A percentile compares a stretch with the other conserved stretches of the same genome.
Conservation (phyloP, 768 basidiomycete genomes). For the Exidia glandulosa region DNA sequence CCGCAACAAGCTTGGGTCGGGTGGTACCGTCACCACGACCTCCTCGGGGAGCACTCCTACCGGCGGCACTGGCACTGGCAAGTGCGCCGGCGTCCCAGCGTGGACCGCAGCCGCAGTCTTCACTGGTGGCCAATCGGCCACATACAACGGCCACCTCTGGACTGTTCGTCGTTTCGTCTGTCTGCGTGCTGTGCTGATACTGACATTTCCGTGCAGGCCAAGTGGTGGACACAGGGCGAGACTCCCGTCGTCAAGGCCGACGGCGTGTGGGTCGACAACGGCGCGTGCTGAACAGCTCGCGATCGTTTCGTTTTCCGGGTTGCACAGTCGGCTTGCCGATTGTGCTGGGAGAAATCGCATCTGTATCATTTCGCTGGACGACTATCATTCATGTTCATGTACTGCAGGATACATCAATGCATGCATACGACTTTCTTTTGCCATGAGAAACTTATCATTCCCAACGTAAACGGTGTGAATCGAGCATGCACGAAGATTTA, state of each 20-base stretch:
- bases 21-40: slow-evolving; percentile 4
- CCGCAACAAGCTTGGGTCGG: slow-evolving; percentile 38
- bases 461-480: too few relatives aligned
- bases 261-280: background rate
- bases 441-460: too few relatives aligned
- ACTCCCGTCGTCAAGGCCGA: slow-evolving; percentile 27
- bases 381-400: too few relatives aligned
- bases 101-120: slow-evolving; percentile 38
- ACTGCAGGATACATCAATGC: too few relatives aligned
- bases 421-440: too few relatives aligned
- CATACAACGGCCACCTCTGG: slow-evolving; percentile 19
- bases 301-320: background rate
- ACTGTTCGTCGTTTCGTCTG: background rate
- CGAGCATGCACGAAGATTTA: too few relatives aligned
- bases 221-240: slow-evolving; percentile 55
- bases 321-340: too few relatives aligned
- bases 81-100: slow-evolving; percentile 30
- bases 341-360: too few relatives aligned
- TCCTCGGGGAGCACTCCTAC: slow-evolving; percentile 16
- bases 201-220: slow-evolving; percentile 42
- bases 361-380: too few relatives aligned
- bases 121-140: slow-evolving; percentile 33
- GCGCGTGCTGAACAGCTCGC: background rate
- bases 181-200: slow-evolving; percentile 29
- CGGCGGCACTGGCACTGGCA: slow-evolving; percentile 3